phyloP scores from a whole-genome alignment of 179 eudicot species.

The Beta corolliflora region DNA sequence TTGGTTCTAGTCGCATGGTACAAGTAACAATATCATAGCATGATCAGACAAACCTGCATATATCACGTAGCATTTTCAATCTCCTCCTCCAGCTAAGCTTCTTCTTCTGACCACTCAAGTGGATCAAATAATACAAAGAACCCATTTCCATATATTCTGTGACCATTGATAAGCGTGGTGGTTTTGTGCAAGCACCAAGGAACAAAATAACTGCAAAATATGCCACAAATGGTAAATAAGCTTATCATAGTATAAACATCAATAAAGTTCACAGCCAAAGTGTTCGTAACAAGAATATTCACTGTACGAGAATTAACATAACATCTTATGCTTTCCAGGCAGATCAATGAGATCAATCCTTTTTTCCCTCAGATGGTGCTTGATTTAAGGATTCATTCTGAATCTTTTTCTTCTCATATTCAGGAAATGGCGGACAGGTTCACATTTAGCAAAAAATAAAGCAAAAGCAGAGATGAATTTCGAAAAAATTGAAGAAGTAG shows the following conservation, averaged over 20 bases:
- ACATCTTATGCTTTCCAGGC: not conserved
- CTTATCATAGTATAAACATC: not conserved
- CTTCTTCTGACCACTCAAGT: slow-evolving; percentile 96
- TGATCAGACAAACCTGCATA: slow-evolving; percentile 73
- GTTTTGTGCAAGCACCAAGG: slow-evolving; percentile 96
- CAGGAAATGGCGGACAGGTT: not conserved
- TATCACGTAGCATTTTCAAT: slow-evolving; percentile 94
- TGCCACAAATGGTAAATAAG: slow-evolving; percentile 6
- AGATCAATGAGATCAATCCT: not conserved
- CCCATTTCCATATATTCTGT: slow-evolving; percentile 99
- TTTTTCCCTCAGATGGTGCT: not conserved
- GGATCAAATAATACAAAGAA: slow-evolving; percentile 88
- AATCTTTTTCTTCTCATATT: not conserved
- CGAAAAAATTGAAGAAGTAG: not conserved
- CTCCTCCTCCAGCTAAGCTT: slow-evolving; percentile 93
- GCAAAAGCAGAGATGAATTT: slow-evolving; percentile 12
- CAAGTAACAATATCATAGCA: not conserved
- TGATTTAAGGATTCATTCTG: not conserved
- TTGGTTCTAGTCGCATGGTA: not conserved
- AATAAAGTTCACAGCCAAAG: not conserved
- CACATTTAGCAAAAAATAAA: not conserved
- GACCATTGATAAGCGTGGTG: slow-evolving; percentile 93
- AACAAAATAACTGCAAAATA: slow-evolving; percentile 81
- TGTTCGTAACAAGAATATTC: not conserved
- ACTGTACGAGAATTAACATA: not conserved